Evolutionary conservation across 176 grass and related monocot genomes (phyloP), one percentile per base, ranked within the genome.

Genomic region (Triticum monococcum): DNA sequence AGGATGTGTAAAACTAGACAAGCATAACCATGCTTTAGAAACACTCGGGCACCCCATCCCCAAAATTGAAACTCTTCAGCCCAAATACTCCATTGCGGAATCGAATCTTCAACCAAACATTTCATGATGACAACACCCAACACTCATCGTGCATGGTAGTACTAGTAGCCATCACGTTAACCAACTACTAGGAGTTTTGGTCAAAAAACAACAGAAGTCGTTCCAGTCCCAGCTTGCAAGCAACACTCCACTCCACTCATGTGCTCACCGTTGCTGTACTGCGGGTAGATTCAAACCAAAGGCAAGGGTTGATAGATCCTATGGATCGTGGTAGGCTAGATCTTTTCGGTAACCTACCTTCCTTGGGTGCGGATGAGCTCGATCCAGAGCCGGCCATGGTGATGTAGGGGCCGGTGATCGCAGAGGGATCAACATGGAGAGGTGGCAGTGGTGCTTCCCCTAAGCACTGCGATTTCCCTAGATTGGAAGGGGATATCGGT

Each of bases 191-290:
- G 14, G 54, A 68, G 60, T 14, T 71, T 67, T 87, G 52, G 66
- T 62, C 41, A 59, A 64, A 4, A 74, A 79, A 79, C 5, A 79
- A 83, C 2, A n/a, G 45, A 75, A 84, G 75, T 75, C 10, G 66
- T 79, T 64, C 8, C 80, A 73, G 66, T 36, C 56, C 74, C 35
- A 79, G 46, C 77, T 66, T 84, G 23, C 64, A 87, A 87, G 85
- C 41, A 60, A 23, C 59, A 80, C 46, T 67, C 59, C 57, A 80
- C 35, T 66, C 59, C 80, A 84, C 28, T 30, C 28, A 30, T 1
- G 28, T 30, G 28, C 2, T 30, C 28, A 30, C 28, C 28, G 28
- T 30, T 30, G 28, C 28, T 30, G 2, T 30, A 30, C 2, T 30
- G 28, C 28, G 28, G 28, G 28, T 30, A 30, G 28, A 30, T 30